A percentile compares a stretch with the other conserved stretches of the same genome.
Evolutionary conservation across 345 rosid genomes (phyloP).

Genomic region (Gossypium thurberi): DNA sequence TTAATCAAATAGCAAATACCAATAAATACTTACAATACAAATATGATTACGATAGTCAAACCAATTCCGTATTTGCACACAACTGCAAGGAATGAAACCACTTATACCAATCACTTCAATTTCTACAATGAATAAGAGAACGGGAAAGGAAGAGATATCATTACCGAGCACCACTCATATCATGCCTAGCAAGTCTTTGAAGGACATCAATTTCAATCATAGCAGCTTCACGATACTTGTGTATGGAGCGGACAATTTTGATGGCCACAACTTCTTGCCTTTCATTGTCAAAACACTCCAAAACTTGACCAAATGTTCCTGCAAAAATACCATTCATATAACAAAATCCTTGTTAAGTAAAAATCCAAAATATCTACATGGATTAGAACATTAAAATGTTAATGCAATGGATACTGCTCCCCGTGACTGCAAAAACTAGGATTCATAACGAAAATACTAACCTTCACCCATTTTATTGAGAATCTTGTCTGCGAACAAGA

Average conservation of each 20-base stretch:
- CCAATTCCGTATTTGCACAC: conserved; percentile 99
- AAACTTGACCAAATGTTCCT: conserved; percentile 87
- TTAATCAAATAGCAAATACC: conserved; percentile 47
- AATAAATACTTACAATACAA: conserved; percentile 95
- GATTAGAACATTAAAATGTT: background rate
- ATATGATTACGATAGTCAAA: conserved; percentile 99
- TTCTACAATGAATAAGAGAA: conserved; percentile 21
- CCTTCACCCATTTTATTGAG: conserved; percentile 90
- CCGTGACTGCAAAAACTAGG: background rate
- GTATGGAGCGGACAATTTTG: conserved; percentile 69
- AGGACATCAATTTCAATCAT: conserved; percentile 78
- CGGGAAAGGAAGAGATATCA: conserved; percentile 20
- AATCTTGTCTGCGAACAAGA: conserved; percentile 53
- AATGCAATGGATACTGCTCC: background rate
- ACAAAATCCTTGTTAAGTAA: background rate
- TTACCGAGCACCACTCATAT: conserved; percentile 64
- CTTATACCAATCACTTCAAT: conserved; percentile 38
- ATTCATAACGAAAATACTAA: conserved; percentile 21
- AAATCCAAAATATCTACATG: background rate
- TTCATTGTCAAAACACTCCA: conserved; percentile 80
- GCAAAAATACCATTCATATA: conserved; percentile 13
- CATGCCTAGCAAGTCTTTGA: conserved; percentile 78
- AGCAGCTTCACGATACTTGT: conserved; percentile 87
- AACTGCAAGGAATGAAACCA: conserved; percentile 93
- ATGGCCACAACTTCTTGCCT: conserved; percentile 78